Conservation (phyloP, 2,329 filamentous ascomycete genomes). For the Myrmaecium sp. region DNA sequence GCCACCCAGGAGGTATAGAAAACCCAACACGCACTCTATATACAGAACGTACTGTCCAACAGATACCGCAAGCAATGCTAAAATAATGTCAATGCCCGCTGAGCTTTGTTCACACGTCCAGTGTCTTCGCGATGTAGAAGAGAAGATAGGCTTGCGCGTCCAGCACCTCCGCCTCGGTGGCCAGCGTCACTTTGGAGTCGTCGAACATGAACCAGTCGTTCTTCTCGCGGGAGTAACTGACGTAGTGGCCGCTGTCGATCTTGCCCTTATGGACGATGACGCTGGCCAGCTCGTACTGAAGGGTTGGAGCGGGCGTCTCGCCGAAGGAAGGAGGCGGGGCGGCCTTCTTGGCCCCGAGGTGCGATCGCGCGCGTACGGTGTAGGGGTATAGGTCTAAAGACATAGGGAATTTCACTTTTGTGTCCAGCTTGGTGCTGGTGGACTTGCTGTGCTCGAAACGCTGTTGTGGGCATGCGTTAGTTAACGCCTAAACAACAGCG, state of each 20-base stretch:
- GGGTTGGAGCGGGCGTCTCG: constrained; percentile 29
- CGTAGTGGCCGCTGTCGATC: constrained; percentile 83
- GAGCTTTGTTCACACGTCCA: constrained; percentile 7
- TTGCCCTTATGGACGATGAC: constrained; percentile 89
- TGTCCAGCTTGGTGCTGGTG: constrained; percentile 72
- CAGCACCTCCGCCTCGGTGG: constrained; percentile 69
- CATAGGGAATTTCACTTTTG: constrained; percentile 68
- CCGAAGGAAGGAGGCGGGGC: background rate
- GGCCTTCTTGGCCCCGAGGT: background rate
- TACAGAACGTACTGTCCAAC: too few species aligned
- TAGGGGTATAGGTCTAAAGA: constrained; percentile 84
- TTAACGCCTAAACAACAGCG: background rate
- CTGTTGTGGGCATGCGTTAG: constrained; percentile 23
- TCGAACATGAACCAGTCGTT: constrained; percentile 93
- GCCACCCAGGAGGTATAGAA: too few species aligned
- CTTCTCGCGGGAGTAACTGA: constrained; percentile 71
- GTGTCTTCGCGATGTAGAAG: constrained; percentile 44
- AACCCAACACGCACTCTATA: too few species aligned
- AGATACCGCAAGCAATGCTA: too few species aligned
- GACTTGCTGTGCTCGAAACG: constrained; percentile 62
- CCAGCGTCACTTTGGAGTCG: constrained; percentile 79
- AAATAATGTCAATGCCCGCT: too few species aligned
- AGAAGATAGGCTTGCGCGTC: constrained; percentile 75
- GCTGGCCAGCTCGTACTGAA: constrained; percentile 72
- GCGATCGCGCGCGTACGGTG: constrained; percentile 48